phyloP scores from a whole-genome alignment of 345 rosid species.

The Euphorbia pulcherrima region DNA sequence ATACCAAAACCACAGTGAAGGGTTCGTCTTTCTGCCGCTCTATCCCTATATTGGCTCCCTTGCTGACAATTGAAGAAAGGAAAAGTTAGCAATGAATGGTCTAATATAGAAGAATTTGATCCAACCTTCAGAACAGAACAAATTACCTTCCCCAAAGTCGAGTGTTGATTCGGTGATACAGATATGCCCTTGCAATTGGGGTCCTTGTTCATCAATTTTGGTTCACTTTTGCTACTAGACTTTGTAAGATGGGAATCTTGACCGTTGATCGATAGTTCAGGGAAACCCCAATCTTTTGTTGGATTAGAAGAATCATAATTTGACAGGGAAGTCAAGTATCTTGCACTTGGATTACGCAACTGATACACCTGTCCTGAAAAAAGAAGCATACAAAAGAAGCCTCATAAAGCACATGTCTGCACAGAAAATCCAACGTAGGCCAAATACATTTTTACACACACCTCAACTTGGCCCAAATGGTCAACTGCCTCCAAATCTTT shows the following conservation, averaged over 20 bases:
- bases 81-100: background rate
- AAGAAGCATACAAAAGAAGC: slow-evolving; percentile 7
- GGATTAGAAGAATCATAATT: slow-evolving; percentile 81
- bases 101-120: background rate
- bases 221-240: slow-evolving; percentile 28
- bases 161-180: slow-evolving; percentile 28
- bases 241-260: slow-evolving; percentile 23
- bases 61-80: slow-evolving; percentile 33
- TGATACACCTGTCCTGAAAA: slow-evolving; percentile 77
- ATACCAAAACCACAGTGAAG: slow-evolving; percentile 74
- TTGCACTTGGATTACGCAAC: slow-evolving; percentile 67
- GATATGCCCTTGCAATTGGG: slow-evolving; percentile 15
- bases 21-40: slow-evolving; percentile 88
- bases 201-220: slow-evolving; percentile 27
- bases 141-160: slow-evolving; percentile 51
- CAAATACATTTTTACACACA: no score
- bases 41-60: slow-evolving; percentile 59
- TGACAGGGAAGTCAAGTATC: slow-evolving; percentile 64
- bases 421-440: no score
- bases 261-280: slow-evolving; percentile 45
- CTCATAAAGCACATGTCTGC: no score
- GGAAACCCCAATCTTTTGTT: slow-evolving; percentile 82
- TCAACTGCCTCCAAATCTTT: no score
- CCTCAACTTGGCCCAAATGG: no score
- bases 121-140: slow-evolving; percentile 8